Evolutionary conservation across 768 basidiomycete genomes (phyloP).

Genomic region (Tricholoma terreum): DNA sequence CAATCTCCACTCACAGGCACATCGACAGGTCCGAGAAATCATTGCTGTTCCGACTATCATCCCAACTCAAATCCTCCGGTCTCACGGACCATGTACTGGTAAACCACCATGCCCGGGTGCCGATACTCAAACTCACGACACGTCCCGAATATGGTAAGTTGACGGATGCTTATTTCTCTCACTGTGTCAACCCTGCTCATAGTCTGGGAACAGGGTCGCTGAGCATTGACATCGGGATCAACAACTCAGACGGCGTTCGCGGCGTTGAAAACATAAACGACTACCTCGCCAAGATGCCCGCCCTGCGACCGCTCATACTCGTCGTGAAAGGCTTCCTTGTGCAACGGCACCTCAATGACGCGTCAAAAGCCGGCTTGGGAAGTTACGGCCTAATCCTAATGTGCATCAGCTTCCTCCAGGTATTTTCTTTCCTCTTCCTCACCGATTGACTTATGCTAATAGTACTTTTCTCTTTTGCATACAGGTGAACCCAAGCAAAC

Average conservation of each 20-base stretch:
- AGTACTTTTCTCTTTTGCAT: no score
- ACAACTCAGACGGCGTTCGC: constrained; percentile 54
- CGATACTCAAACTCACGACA: constrained; percentile 61
- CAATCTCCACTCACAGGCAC: constrained; percentile 23
- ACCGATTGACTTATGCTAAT: neutral
- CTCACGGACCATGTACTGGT: constrained; percentile 38
- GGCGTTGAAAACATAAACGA: constrained; percentile 50
- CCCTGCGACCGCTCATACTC: constrained; percentile 56
- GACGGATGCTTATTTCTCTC: neutral
- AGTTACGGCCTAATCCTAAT: constrained; percentile 66
- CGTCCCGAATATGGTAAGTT: constrained; percentile 34
- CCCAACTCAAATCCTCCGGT: constrained; percentile 38
- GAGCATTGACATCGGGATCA: constrained; percentile 65
- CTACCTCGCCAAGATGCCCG: constrained; percentile 54
- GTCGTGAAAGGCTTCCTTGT: constrained; percentile 61
- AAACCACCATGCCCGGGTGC: constrained; percentile 41
- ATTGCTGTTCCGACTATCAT: constrained; percentile 45
- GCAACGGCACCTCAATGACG: constrained; percentile 59
- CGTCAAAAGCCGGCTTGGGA: constrained; percentile 58
- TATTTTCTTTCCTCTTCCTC: neutral
- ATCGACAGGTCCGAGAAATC: constrained; percentile 34
- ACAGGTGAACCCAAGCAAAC: constrained; percentile 61
- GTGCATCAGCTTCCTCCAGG: constrained; percentile 69
- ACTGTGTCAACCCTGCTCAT: neutral
- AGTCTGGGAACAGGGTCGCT: constrained; percentile 42